Evolutionary conservation across 495 filamentous ascomycete genomes (phyloP).

Genomic region (Penicillium mononematosum): DNA sequence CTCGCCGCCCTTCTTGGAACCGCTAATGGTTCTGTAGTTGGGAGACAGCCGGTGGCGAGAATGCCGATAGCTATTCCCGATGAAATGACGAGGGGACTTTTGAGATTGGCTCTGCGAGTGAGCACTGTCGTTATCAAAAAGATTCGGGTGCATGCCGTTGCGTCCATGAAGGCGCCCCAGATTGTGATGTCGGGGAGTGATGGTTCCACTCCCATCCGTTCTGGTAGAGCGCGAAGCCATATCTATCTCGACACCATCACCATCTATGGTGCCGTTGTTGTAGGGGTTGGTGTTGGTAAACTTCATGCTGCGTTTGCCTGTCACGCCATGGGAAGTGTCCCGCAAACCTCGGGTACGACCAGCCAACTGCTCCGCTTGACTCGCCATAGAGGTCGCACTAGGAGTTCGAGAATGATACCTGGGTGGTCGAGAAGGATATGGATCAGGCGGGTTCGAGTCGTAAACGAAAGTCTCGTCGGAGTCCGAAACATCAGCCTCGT

Average conservation of each 20-base stretch:
- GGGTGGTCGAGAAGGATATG: constrained; percentile 64
- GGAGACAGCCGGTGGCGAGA: constrained; percentile 36
- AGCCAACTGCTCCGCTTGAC: constrained; percentile 68
- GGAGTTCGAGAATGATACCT: constrained; percentile 93
- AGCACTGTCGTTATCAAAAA: constrained; percentile 74
- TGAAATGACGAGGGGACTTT: constrained; percentile 62
- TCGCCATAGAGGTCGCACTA: constrained; percentile 87
- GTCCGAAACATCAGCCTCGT: constrained; percentile 88
- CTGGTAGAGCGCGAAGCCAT: constrained; percentile 57
- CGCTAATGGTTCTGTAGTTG: constrained; percentile 44
- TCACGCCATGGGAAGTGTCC: constrained; percentile 62
- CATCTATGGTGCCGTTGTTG: constrained; percentile 57
- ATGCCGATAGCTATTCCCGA: constrained; percentile 37
- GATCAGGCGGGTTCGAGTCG: constrained; percentile 94
- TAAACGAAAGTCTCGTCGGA: constrained; percentile 99
- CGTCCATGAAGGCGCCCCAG: constrained; percentile 67
- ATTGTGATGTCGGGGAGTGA: constrained; percentile 71
- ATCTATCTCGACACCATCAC: constrained; percentile 59
- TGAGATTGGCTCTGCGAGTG: constrained; percentile 44
- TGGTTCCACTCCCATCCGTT: constrained; percentile 59
- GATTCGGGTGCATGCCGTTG: constrained; percentile 63
- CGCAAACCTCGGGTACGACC: constrained; percentile 64
- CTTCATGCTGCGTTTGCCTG: constrained; percentile 94
- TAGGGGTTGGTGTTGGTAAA: constrained; percentile 78
- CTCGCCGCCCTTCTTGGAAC: constrained; percentile 52